Evolutionary conservation across 1,284 basidiomycete genomes (phyloP).

Genomic region (Lentinula novae-zelandiae): DNA sequence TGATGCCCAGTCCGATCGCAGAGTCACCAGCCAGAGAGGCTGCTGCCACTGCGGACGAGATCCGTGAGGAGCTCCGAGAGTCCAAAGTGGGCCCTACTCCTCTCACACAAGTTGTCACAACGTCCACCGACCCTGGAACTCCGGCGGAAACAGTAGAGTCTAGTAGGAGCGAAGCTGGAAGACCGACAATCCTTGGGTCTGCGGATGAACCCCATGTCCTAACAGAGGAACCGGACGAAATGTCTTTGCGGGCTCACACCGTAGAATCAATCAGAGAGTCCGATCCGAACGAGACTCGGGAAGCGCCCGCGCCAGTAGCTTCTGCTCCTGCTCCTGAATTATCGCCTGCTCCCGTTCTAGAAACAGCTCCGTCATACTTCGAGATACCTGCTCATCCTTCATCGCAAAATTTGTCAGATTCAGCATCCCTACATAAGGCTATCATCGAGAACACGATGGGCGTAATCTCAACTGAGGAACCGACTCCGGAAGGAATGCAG

Average conservation of each 20-base stretch:
- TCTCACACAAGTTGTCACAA: not conserved
- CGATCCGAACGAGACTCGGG: not conserved
- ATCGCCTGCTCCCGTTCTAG: not conserved
- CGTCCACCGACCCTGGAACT: not conserved
- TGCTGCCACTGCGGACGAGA: constrained; percentile 10
- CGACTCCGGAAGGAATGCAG: not conserved
- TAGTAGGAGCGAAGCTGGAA: not conserved
- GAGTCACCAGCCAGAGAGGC: constrained; percentile 9
- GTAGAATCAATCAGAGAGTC: not conserved
- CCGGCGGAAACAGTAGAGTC: not conserved
- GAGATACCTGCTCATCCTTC: not conserved
- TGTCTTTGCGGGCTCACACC: constrained; percentile 1
- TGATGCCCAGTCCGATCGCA: constrained; percentile 8
- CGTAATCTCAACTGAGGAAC: not conserved
- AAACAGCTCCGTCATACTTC: constrained; percentile 3
- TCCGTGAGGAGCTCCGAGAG: not conserved
- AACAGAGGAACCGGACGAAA: constrained; percentile 13
- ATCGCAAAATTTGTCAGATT: not conserved
- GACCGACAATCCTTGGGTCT: not conserved
- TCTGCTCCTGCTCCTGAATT: not conserved
- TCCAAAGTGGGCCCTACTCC: constrained; percentile 3
- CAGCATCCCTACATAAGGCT: not conserved
- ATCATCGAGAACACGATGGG: constrained; percentile 9
- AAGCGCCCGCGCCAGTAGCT: not conserved
- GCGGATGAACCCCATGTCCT: constrained; percentile 7